Evolutionary conservation across 139 green algal species (phyloP), one percentile per base, ranked within the genome.

Genomic region (Chlorella sorokiniana): DNA sequence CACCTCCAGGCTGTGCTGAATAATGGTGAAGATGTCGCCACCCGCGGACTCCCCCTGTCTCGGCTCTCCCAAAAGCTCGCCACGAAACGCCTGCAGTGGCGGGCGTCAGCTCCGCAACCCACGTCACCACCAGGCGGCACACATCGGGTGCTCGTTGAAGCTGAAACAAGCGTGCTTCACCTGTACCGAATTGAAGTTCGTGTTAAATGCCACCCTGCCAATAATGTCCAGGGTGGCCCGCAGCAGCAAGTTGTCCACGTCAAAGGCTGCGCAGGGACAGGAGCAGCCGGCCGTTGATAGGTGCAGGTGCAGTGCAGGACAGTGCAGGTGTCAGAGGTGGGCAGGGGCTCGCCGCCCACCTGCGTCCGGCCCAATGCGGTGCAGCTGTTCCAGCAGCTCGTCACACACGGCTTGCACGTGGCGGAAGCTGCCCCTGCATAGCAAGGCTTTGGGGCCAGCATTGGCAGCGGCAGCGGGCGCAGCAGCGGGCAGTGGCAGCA

Each of bases 161-260:
- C n/a, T n/a, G n/a, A n/a, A n/a, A n/a, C n/a, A n/a, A n/a, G n/a
- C n/a, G n/a, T n/a, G n/a, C n/a, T n/a, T n/a, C n/a, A 76, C 69
- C 69, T 76, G n/a, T 44, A 76, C 69, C 11, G 44, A 42, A 9
- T 20, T 31, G 29, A 76, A 76, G 42, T 62, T 41, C 2, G 10
- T 29, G n/a, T 63, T 44, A 33, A 76, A 76, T 23, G 40, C 69
- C 23, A 76, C 69, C 29, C 44, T 10, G 1, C 69, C 69, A 40
- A 76, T 76, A 27, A 76, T 44, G 29, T 76, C 69, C 44, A 62
- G 51, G 1, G 69, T 76, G 42, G 25, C 25, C 0, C 69, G 44
- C 42, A 61, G 42, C 69, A 62, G n/a, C 69, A 76, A 44, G 42
- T n/a, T 76, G 44, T 76, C 69, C 7, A 76, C 44, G 44, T 76